Evolutionary conservation across 768 basidiomycete species (phyloP), one percentile per base, ranked within the genome.

Genomic region (Kwoniella bestiolae): DNA sequence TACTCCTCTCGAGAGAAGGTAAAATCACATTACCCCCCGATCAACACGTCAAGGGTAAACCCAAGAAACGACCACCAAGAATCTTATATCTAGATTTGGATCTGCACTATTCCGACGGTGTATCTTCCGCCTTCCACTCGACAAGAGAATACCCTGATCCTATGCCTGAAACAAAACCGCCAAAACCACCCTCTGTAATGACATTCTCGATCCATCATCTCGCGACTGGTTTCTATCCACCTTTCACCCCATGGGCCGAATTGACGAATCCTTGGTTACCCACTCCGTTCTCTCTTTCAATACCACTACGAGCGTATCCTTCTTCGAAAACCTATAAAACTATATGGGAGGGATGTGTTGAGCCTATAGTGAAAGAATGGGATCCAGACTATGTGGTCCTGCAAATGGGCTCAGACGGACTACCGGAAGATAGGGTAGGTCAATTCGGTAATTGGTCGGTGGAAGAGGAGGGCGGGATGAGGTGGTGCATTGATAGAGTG

Each of bases 31-130:
- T 51, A 12, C 31, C 31, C 25, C 21, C 51, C n/a, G 14, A 46
- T n/a, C 34, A 29, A 21, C 25, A 55, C 23, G 41, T 47, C 6
- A 52, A 53, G 18, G 31, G 76, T 81, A 60, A 85, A 85, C 46
- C 45, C 2, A 58, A 52, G 5, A 64, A 59, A 18, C 46, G 74
- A 70, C 67, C 53, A 14, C 66, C 80, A 0, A 86, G 90, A 2
- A 85, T 94, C 11, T 87, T 97, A 86, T 96, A 96, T 81, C 84
- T 98, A 53, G 94, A 97, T 76, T 82, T 97, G 8, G 94, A 97
- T 78, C 84, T 96, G 2, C 94, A 97, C 78, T 93, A 91, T 72
- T 91, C 90, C 3, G 93, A 96, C 74, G 92, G 87, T 0, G 92
- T 94, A 49, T 89, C 90, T 0, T 85, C 90, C 41, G 91, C 92